A percentile compares a stretch with the other conserved stretches of the same genome.
Conservation (phyloP, 1,284 basidiomycete genomes). For the Irpex sp. region DNA sequence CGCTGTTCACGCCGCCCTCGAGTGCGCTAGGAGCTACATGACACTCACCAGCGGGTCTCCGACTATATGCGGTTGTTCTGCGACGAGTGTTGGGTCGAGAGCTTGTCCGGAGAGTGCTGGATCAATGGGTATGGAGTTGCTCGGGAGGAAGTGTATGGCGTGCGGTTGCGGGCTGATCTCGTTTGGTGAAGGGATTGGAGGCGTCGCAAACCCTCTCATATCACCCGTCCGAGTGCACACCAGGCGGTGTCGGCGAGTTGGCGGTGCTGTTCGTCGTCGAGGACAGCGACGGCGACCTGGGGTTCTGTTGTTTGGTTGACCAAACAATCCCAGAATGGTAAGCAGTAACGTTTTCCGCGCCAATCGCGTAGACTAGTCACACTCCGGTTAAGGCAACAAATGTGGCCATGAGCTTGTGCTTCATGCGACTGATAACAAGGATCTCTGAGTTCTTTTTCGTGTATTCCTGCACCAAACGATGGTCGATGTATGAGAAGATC, state of each 20-base stretch:
- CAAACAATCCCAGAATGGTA: conserved; percentile 15
- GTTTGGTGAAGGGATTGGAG: not conserved
- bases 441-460: not conserved
- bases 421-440: not conserved
- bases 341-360: conserved; percentile 3
- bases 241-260: conserved; percentile 9
- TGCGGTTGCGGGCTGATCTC: conserved; percentile 2
- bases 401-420: not conserved
- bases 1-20: conserved; percentile 13
- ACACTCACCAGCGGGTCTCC: conserved; percentile 22
- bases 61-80: conserved; percentile 20
- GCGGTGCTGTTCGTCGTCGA: conserved; percentile 24
- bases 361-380: not conserved
- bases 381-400: not conserved
- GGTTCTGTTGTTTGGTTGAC: conserved; percentile 24
- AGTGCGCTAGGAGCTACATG: not conserved
- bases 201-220: conserved; percentile 5
- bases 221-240: not conserved
- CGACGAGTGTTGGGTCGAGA: conserved; percentile 50
- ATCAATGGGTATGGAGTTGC: conserved; percentile 68
- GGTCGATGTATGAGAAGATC: not conserved
- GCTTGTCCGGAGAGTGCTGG: conserved; percentile 51
- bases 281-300: conserved; percentile 27
- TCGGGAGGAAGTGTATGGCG: conserved; percentile 48
- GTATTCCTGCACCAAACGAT: not conserved